Evolutionary conservation across 2,329 filamentous ascomycete species (phyloP).

Genomic region (Cercospora zeina): DNA sequence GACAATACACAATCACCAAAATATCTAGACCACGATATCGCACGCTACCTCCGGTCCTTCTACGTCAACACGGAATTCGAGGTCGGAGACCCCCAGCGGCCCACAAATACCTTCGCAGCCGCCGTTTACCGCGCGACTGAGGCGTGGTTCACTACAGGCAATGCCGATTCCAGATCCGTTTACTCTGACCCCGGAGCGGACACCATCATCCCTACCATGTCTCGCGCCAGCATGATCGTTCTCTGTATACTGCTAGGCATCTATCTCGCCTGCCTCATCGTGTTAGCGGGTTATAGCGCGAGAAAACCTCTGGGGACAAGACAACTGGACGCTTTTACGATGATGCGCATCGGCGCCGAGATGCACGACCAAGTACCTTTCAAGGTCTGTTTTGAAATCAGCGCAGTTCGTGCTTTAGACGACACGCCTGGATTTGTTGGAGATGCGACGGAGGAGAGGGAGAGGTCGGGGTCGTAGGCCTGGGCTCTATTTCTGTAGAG

Average conservation of each 20-base stretch:
- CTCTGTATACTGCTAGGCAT: not conserved
- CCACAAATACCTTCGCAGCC: not conserved
- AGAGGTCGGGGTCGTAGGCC: not conserved
- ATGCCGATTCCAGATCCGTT: not conserved
- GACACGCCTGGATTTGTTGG: not conserved
- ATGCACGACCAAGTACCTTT: not conserved
- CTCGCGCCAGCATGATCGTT: not conserved
- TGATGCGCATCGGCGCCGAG: not conserved
- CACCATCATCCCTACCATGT: not conserved
- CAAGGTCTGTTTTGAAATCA: not conserved
- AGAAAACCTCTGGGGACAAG: not conserved
- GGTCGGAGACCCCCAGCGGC: not conserved
- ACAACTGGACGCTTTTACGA: not conserved
- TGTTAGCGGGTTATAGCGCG: not conserved
- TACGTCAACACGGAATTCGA: not conserved
- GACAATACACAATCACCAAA: not conserved
- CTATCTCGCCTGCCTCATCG: not conserved
- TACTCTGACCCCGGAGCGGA: not conserved
- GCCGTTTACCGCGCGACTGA: not conserved
- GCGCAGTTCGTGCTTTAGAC: not conserved
- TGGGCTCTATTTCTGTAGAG: not conserved
- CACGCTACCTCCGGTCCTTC: not conserved
- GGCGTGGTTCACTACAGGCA: not conserved
- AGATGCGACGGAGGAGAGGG: not conserved
- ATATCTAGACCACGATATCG: not conserved